Evolutionary conservation across 108 stramenopile species (phyloP).

Genomic region (Cyclotella kingstonii): DNA sequence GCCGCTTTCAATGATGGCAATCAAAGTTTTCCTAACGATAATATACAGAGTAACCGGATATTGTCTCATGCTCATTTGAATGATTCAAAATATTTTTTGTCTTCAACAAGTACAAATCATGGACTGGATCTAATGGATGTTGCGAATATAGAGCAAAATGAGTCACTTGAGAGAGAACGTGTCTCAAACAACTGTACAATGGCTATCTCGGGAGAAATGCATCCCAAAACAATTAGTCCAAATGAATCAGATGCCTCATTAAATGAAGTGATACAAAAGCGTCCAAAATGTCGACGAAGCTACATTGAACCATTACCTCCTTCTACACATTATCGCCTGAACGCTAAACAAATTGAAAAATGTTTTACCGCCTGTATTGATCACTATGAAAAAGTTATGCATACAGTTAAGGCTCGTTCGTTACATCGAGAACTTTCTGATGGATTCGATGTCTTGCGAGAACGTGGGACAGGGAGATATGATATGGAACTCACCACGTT

Average conservation of each 20-base stretch:
- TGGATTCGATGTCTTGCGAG: constrained; percentile 88
- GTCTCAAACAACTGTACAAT: too few species aligned
- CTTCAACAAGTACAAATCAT: too few species aligned
- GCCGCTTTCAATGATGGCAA: too few species aligned
- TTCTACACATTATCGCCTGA: constrained; percentile 59
- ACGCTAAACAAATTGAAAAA: constrained; percentile 54
- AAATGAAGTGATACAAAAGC: neutral
- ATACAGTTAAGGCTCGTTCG: constrained; percentile 74
- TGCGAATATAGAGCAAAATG: too few species aligned
- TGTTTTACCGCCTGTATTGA: constrained; percentile 71
- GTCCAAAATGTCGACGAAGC: constrained; percentile 1
- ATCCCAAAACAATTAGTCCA: constrained; percentile 18
- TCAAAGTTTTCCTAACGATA: too few species aligned
- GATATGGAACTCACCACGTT: constrained; percentile 83
- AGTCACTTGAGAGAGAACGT: too few species aligned
- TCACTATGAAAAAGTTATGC: constrained; percentile 83
- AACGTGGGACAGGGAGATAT: constrained; percentile 81
- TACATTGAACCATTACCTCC: constrained; percentile 14
- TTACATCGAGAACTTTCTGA: constrained; percentile 74
- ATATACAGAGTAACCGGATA: too few species aligned
- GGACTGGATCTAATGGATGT: too few species aligned
- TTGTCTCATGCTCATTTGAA: too few species aligned
- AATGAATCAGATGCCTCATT: constrained; percentile 35
- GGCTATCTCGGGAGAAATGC: neutral
- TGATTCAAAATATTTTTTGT: too few species aligned